Evolutionary conservation across 805 yeast genomes (phyloP), one percentile per base, ranked within the genome.

Genomic region (Schizosaccharomyces octosporus): DNA sequence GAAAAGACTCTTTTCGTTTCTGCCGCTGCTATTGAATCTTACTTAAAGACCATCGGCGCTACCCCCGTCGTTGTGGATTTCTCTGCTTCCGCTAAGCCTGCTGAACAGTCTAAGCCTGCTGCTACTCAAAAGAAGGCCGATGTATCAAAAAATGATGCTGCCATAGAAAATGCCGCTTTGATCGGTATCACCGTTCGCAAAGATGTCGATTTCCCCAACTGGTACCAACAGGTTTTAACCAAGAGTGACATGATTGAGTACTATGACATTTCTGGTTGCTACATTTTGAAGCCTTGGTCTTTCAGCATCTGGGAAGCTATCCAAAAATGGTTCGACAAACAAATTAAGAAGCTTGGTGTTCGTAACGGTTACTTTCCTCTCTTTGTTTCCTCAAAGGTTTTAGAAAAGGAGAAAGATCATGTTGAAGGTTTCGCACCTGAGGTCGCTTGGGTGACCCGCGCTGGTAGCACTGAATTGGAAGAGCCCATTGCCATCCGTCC

Each of bases 401-500:
- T 93, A 69, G 97, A 94, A 76, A 87, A 83, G 76, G 99, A 93
- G 78, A 93, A 93, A 75, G 99, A 93, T 71, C 99, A 93, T 72
- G 81, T 93, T 67, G 98, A 93, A 74, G 99, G 99, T 57, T 93
- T 93, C 72, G 98, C 99, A 59, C 98, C 99, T 31, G 99, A 93
- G 75, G 99, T 93, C 62, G 99, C 99, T 31, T 93, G 99, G 99
- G 98, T 93, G 67, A 93, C 99, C 62, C 82, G 78, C 69, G 99
- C 99, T 62, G 99, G 99, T 69, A 72, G 76, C 41, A 84, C 95
- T 42, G 97, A 93, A 60, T 79, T 93, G 68, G 98, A 94, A 62
- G 98, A 93, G 76, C 97, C 95, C 68, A 87, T 93, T 69, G 99
- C 99, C 64, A 93, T 93, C 67, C 86, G 99, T 78, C 99, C 99